Conservation (phyloP, 176 grass and related monocot genomes). For the Eremochloa ophiuroides region DNA sequence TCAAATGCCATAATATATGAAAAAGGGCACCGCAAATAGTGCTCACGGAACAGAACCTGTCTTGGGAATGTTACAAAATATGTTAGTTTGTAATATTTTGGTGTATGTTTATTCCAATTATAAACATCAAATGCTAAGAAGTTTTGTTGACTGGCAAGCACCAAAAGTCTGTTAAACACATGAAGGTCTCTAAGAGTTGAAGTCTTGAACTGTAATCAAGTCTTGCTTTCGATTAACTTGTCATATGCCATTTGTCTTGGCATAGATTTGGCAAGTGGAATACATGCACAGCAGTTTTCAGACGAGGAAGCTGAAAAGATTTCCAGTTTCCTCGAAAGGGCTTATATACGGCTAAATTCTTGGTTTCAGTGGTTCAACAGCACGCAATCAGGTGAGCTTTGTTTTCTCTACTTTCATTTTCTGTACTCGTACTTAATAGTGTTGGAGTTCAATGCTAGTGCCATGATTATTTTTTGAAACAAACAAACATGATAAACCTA, state of each 20-base stretch:
- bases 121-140: background rate
- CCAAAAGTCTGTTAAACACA: constrained; percentile 1
- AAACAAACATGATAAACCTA: background rate
- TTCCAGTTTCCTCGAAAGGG: constrained; percentile 77
- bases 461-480: background rate
- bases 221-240: background rate
- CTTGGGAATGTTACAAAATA: background rate
- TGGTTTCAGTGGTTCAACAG: constrained; percentile 99
- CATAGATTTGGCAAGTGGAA: constrained; percentile 71
- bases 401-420: constrained; percentile 5
- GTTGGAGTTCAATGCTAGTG: constrained; percentile 8
- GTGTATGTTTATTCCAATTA: constrained; percentile 15
- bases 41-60: background rate
- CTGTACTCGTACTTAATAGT: background rate
- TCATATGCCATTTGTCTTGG: background rate
- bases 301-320: constrained; percentile 64
- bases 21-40: background rate
- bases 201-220: background rate
- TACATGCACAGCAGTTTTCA: constrained; percentile 62
- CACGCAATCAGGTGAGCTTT: constrained; percentile 72
- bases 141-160: background rate
- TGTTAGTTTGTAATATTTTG: background rate
- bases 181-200: background rate
- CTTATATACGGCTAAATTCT: constrained; percentile 70
- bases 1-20: background rate